These are phyloP conservation scores for Nakazawaea ishiwadae DNA, from an alignment of 805 yeast species.

Conservation along the genomic window DNA sequence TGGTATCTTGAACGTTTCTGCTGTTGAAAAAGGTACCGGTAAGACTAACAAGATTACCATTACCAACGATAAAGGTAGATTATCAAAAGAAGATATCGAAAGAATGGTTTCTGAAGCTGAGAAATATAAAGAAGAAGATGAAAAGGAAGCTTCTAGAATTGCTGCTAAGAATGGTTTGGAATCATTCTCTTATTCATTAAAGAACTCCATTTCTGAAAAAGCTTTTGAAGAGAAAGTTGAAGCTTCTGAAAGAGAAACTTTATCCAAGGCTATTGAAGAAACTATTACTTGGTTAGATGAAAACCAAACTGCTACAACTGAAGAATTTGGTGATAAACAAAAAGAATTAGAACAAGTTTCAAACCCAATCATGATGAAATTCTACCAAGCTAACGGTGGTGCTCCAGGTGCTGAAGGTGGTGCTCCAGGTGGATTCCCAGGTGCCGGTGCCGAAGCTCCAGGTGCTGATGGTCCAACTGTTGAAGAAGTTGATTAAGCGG, in stretches of 20 bases:
- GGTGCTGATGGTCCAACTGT: constrained; percentile 40
- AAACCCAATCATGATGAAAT: constrained; percentile 95
- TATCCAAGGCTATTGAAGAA: constrained; percentile 79
- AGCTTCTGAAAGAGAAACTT: constrained; percentile 42
- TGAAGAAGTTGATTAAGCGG: constrained; percentile 67
- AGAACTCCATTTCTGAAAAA: constrained; percentile 74
- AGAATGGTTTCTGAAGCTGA: constrained; percentile 98
- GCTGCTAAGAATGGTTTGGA: constrained; percentile 93
- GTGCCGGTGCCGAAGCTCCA: constrained; percentile 62
- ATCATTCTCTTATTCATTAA: constrained; percentile 91
- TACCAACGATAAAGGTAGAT: constrained; percentile 98
- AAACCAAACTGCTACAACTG: constrained; percentile 88
- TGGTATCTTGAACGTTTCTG: constrained; percentile 95
- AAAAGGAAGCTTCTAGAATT: constrained; percentile 88
- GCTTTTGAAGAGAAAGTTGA: constrained; percentile 73
- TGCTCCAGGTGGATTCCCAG: constrained; percentile 50
- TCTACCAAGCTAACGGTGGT: constrained; percentile 94
- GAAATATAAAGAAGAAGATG: constrained; percentile 95
- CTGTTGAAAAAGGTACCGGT: constrained; percentile 98
- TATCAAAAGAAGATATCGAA: constrained; percentile 95
- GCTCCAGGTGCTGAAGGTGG: constrained; percentile 70
- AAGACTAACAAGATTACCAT: constrained; percentile 95
- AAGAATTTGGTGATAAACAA: constrained; percentile 88
- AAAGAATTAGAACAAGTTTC: constrained; percentile 94
- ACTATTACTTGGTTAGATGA: constrained; percentile 89